Evolutionary conservation across 2,329 filamentous ascomycete genomes (phyloP), one percentile per base, ranked within the genome.

Genomic region (Claviceps sp.): DNA sequence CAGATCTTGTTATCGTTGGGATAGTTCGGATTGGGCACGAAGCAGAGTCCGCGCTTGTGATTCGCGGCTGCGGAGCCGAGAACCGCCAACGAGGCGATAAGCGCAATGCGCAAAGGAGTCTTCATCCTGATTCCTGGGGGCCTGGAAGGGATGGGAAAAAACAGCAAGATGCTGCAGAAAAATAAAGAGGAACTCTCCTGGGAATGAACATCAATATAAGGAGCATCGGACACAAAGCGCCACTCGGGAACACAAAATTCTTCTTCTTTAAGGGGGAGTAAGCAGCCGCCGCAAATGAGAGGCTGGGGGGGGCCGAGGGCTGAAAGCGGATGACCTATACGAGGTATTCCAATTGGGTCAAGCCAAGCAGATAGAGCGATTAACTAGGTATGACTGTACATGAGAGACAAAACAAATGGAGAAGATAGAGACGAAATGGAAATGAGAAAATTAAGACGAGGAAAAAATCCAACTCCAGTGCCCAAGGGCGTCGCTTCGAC

Each of bases 21-120:
- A 52, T 74, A 69, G 1, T 76, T 63, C 5, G 68, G 56, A 54
- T 80, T 77, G 6, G 79, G 75, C 17, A 86, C 77, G 65, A 82
- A 86, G 61, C 81, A 77, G 50, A 93, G 82, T 30, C 87, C 87
- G 58, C 87, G 84, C 66, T 90, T 90, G 16, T 34, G 30, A 34
- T 70, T 61, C 3, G 67, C 55, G 19, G 59, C 55, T 47, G 62
- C 66, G 5, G 60, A 58, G n/a, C 60, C 58, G 38, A 62, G 49
- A 11, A 57, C 53, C 6, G 57, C 44, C 26, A 62, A 45, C 30
- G 56, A 34, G 39, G 62, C 41, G 19, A 62, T 47, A 11, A 40
- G 54, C n/a, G 48, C 48, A 14, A 54, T 19, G 10, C 47, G 26
- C 24, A 40, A 30, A 11, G n/a, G 41, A 6, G 41, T 48, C 34